phyloP scores from a whole-genome alignment of 495 filamentous ascomycete species.

The Aspergillus hancockii region DNA sequence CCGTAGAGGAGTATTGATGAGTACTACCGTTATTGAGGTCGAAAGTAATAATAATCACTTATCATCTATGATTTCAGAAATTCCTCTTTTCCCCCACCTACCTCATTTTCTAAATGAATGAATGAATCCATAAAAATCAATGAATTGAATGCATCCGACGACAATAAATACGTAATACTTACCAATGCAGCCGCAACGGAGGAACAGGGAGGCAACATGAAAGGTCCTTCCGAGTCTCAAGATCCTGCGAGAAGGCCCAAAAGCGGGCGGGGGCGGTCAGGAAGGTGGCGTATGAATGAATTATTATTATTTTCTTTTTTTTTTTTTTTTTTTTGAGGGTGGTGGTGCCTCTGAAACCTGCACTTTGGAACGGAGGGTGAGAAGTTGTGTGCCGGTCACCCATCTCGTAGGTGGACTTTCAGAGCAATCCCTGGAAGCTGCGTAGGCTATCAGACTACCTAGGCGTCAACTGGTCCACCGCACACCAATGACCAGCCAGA shows the following conservation, averaged over 20 bases:
- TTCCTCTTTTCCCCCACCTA: neutral
- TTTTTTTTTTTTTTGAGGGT: slow-evolving; percentile 13
- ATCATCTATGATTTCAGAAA: too few species aligned
- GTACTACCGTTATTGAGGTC: too few species aligned
- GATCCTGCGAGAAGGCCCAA: slow-evolving; percentile 29
- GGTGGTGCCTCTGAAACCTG: slow-evolving; percentile 18
- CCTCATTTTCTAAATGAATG: neutral
- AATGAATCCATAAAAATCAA: too few species aligned
- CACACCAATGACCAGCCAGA: slow-evolving; percentile 15
- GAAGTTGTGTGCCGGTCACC: slow-evolving; percentile 12
- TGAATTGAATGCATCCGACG: neutral
- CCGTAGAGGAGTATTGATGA: neutral
- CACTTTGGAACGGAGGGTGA: slow-evolving; percentile 16
- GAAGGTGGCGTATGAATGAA: slow-evolving; percentile 24
- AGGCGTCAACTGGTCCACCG: slow-evolving; percentile 18
- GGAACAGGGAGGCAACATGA: slow-evolving; percentile 9
- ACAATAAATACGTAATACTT: slow-evolving; percentile 3
- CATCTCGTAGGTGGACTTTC: neutral
- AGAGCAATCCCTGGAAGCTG: slow-evolving; percentile 19
- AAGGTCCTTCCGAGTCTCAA: slow-evolving; percentile 7
- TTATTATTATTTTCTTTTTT: slow-evolving; percentile 11
- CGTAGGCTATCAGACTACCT: slow-evolving; percentile 18
- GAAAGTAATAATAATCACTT: too few species aligned
- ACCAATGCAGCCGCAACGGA: slow-evolving; percentile 17
- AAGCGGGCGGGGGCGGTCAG: slow-evolving; percentile 20